Evolutionary conservation across 768 basidiomycete species (phyloP).

Genomic region (Rhizopogon salebrosus): DNA sequence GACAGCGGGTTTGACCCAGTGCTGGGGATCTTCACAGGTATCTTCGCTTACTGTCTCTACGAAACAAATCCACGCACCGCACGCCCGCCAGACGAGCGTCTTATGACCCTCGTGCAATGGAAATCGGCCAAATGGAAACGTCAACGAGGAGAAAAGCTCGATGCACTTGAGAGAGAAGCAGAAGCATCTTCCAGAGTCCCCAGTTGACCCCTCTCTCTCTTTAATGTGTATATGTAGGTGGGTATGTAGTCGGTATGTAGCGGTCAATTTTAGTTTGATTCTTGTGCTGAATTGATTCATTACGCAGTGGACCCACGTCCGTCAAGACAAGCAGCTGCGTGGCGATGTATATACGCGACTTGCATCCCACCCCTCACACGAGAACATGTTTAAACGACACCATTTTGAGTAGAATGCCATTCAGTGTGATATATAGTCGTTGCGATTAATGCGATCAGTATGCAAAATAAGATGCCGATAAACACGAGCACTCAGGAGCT

Average conservation of each 20-base stretch:
- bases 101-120: slow-evolving; percentile 57
- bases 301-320: background rate
- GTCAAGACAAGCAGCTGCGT: background rate
- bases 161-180: slow-evolving; percentile 2
- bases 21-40: slow-evolving; percentile 73
- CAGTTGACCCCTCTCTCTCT: background rate
- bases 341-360: no score
- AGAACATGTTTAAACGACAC: no score
- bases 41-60: slow-evolving; percentile 73
- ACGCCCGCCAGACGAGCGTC: slow-evolving; percentile 47
- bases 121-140: slow-evolving; percentile 48
- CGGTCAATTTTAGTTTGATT: background rate
- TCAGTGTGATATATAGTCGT: background rate
- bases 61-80: slow-evolving; percentile 77
- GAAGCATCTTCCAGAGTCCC: background rate
- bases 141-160: slow-evolving; percentile 10
- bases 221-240: background rate
- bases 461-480: background rate
- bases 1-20: slow-evolving; percentile 63
- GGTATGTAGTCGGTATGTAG: background rate
- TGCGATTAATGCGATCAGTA: slow-evolving; percentile 1
- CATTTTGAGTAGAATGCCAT: background rate
- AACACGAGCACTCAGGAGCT: background rate
- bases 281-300: background rate
- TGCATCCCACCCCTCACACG: no score